These are phyloP conservation scores for Anaeramoeba flamelloides DNA, from an alignment of 78 protist species.

Conservation along the genomic window DNA sequence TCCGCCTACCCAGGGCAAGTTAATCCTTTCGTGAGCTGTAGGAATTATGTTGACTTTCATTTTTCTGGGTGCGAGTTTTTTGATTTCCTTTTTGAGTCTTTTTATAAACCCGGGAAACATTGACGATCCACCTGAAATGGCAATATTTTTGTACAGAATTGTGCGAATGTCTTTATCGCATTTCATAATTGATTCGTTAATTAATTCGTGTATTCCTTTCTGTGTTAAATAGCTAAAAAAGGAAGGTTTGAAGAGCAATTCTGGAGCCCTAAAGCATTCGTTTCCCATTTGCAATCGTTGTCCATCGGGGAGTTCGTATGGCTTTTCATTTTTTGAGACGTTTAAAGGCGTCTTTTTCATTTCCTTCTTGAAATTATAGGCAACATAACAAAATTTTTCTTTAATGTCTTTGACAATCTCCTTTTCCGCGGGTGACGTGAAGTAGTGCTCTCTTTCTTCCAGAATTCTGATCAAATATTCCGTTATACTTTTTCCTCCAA, in stretches of 20 bases:
- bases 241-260: conserved; percentile 18
- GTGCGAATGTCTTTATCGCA: conserved; percentile 23
- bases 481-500: conserved; percentile 10
- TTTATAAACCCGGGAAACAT: conserved; percentile 4
- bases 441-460: no score
- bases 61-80: not conserved
- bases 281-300: conserved; percentile 6
- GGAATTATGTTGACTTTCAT: no score
- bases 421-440: no score
- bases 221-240: no score
- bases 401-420: no score
- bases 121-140: conserved; percentile 2
- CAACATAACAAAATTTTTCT: no score
- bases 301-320: conserved; percentile 21
- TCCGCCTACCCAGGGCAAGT: conserved; percentile 18
- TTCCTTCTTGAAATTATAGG: no score
- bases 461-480: conserved; percentile 4
- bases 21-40: no score
- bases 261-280: conserved; percentile 12
- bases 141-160: not conserved
- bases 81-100: conserved; percentile 8
- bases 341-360: no score
- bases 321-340: no score
- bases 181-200: no score
- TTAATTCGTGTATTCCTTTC: no score